Evolutionary conservation across 2,329 filamentous ascomycete genomes (phyloP).

Genomic region (Pseudopyrenochaeta lycopersici): DNA sequence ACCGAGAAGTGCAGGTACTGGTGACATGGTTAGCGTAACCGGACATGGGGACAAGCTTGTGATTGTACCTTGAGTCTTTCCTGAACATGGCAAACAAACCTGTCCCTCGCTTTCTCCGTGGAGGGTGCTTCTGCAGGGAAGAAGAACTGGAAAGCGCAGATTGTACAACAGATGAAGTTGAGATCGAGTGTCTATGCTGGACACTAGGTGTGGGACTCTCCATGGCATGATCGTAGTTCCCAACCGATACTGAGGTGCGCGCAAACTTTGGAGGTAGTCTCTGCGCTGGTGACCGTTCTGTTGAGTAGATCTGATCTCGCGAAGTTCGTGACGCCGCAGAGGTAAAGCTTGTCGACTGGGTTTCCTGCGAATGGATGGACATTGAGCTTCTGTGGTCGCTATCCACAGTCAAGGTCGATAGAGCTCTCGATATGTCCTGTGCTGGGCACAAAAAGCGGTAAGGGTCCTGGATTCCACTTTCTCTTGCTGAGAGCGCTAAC

Average conservation of each 20-base stretch:
- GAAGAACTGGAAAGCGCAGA: slow-evolving; percentile 34
- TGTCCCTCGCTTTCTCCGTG: slow-evolving; percentile 40
- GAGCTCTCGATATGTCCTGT: slow-evolving; percentile 34
- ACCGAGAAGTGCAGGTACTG: slow-evolving; percentile 37
- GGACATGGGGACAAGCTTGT: not conserved
- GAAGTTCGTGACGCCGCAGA: slow-evolving; percentile 45
- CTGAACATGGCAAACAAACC: slow-evolving; percentile 45
- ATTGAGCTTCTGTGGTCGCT: slow-evolving; percentile 45
- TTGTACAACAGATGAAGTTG: slow-evolving; percentile 27
- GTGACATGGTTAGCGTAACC: slow-evolving; percentile 21
- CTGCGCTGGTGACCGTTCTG: slow-evolving; percentile 27
- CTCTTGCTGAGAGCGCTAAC: slow-evolving; percentile 35
- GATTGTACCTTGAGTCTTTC: slow-evolving; percentile 38
- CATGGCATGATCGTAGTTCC: slow-evolving; percentile 25
- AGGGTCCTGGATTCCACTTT: slow-evolving; percentile 45
- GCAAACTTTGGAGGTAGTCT: slow-evolving; percentile 23
- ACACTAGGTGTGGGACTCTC: slow-evolving; percentile 23
- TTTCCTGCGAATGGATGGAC: slow-evolving; percentile 46
- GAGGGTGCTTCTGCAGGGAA: slow-evolving; percentile 21
- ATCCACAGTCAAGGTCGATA: slow-evolving; percentile 40
- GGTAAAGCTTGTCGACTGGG: slow-evolving; percentile 46
- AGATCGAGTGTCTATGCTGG: slow-evolving; percentile 33
- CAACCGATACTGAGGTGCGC: slow-evolving; percentile 26
- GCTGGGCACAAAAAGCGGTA: slow-evolving; percentile 38
- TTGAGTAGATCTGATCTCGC: slow-evolving; percentile 32